These are phyloP conservation scores for Lachancea meyersii DNA, from an alignment of 805 yeast species.

Conservation along the genomic window DNA sequence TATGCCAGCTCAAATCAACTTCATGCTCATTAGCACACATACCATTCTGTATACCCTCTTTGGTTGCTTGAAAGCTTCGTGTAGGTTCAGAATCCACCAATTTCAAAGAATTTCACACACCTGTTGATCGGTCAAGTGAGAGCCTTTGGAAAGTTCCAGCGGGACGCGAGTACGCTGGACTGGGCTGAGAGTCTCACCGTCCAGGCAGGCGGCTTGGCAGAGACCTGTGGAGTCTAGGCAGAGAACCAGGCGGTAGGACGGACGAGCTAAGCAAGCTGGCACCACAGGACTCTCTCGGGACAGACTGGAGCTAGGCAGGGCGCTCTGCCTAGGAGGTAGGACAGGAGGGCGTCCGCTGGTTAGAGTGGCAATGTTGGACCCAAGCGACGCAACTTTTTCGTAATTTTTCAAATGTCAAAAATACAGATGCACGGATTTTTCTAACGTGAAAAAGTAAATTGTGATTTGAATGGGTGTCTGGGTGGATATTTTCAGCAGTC, in stretches of 20 bases:
- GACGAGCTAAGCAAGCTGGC: no score
- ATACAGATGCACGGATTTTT: no score
- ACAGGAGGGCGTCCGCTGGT: no score
- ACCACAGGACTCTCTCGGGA: no score
- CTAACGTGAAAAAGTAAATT: background rate
- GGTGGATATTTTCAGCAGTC: background rate
- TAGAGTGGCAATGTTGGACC: background rate
- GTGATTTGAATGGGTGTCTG: background rate
- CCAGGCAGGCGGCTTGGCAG: background rate
- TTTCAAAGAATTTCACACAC: constrained; percentile 4
- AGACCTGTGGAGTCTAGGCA: background rate
- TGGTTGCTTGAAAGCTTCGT: constrained; percentile 15
- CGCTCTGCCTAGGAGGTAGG: no score
- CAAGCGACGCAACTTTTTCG: constrained; percentile 7
- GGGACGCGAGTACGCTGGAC: background rate
- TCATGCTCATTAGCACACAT: constrained; percentile 12
- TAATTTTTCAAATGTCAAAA: background rate
- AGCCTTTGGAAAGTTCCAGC: background rate
- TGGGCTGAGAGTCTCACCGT: background rate
- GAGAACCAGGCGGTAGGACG: background rate
- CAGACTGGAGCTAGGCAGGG: no score
- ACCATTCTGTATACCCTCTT: constrained; percentile 29
- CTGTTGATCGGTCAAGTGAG: background rate
- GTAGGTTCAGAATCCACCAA: background rate
- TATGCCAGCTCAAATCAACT: background rate